These are phyloP conservation scores for Neonectria faginata DNA, from an alignment of 2,329 filamentous ascomycete genomes.

Conservation along the genomic window DNA sequence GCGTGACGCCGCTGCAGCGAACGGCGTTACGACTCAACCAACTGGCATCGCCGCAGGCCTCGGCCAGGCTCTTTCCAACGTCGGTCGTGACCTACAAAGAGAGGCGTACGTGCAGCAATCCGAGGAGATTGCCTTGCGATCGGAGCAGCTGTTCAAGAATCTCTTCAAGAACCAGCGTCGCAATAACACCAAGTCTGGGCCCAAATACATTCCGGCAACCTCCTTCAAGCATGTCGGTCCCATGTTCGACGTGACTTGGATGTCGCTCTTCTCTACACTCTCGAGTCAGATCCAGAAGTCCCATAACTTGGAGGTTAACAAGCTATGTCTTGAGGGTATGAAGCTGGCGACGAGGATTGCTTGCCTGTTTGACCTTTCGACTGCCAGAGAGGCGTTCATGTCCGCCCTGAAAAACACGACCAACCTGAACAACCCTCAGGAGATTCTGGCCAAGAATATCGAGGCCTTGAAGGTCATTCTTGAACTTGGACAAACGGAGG, in stretches of 20 bases:
- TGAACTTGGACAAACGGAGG: conserved; percentile 92
- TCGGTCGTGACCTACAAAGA: conserved; percentile 89
- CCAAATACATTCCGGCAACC: conserved; percentile 90
- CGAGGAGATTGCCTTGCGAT: conserved; percentile 83
- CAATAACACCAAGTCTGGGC: conserved; percentile 75
- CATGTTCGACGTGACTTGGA: conserved; percentile 99
- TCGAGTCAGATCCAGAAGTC: conserved; percentile 94
- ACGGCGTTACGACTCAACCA: conserved; percentile 71
- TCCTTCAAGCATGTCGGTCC: conserved; percentile 95
- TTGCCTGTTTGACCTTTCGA: conserved; percentile 91
- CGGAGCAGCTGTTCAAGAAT: conserved; percentile 90
- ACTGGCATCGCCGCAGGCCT: conserved; percentile 83
- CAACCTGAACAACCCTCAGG: conserved; percentile 93
- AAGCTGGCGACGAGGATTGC: conserved; percentile 93
- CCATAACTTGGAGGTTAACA: conserved; percentile 92
- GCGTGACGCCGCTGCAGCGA: conserved; percentile 85
- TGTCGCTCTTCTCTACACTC: conserved; percentile 96
- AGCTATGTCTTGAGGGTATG: conserved; percentile 93
- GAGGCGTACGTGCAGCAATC: conserved; percentile 96
- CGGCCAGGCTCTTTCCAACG: conserved; percentile 89
- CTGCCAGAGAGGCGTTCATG: conserved; percentile 94
- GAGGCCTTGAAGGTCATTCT: conserved; percentile 93
- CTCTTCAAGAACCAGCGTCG: conserved; percentile 89
- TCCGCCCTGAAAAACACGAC: conserved; percentile 93
- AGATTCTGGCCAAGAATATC: conserved; percentile 96